These are phyloP conservation scores for Aspergillus eucalypticola DNA, from an alignment of 2,329 filamentous ascomycete genomes.

Conservation along the genomic window DNA sequence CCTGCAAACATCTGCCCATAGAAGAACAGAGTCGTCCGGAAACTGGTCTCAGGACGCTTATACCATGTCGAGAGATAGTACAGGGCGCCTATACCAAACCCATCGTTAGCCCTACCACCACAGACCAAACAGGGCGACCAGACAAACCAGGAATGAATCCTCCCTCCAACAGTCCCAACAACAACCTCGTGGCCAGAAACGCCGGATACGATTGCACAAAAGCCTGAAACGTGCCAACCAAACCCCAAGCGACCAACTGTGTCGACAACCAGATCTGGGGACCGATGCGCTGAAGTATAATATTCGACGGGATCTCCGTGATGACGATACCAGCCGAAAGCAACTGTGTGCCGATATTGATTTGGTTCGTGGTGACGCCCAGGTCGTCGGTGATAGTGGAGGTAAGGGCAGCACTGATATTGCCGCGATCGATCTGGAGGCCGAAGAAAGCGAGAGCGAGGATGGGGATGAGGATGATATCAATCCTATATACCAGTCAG, in stretches of 20 bases:
- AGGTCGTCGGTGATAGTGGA: slow-evolving; percentile 56
- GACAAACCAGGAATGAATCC: slow-evolving; percentile 56
- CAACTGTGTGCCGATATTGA: slow-evolving; percentile 58
- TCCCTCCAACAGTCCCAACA: slow-evolving; percentile 57
- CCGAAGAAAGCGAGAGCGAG: slow-evolving; percentile 55
- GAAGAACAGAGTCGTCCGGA: slow-evolving; percentile 57
- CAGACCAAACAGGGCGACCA: neutral
- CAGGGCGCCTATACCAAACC: slow-evolving; percentile 27
- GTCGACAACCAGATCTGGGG: slow-evolving; percentile 56
- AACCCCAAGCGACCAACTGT: slow-evolving; percentile 56
- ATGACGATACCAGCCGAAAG: slow-evolving; percentile 55
- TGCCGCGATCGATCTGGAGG: slow-evolving; percentile 46
- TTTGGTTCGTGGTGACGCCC: slow-evolving; percentile 52
- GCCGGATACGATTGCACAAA: slow-evolving; percentile 52
- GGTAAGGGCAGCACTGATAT: slow-evolving; percentile 55
- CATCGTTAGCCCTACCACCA: neutral
- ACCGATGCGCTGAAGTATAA: slow-evolving; percentile 55
- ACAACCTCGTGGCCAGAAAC: slow-evolving; percentile 53
- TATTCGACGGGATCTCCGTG: slow-evolving; percentile 52
- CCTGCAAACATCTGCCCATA: slow-evolving; percentile 57
- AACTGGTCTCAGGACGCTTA: slow-evolving; percentile 53
- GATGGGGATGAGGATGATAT: slow-evolving; percentile 32
- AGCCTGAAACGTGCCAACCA: slow-evolving; percentile 57
- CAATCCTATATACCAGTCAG: slow-evolving; percentile 22
- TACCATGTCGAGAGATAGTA: slow-evolving; percentile 58